Evolutionary conservation across 345 rosid genomes (phyloP).

Genomic region (Arabis alpina): DNA sequence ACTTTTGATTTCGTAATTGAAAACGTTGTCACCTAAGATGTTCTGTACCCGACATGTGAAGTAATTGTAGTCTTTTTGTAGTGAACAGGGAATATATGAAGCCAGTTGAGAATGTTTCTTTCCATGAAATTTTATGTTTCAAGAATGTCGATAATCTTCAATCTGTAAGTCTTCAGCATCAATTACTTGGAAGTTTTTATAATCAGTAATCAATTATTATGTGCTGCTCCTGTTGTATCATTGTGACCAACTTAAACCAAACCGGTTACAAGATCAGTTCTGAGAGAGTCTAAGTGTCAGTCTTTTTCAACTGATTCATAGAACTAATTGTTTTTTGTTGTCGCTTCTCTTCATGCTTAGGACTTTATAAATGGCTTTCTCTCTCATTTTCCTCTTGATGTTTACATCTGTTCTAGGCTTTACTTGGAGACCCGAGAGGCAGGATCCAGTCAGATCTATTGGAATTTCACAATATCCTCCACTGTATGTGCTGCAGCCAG

Average conservation of each 20-base stretch:
- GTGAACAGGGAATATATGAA: conserved; percentile 70
- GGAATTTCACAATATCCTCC: conserved; percentile 63
- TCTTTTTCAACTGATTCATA: conserved; percentile 5
- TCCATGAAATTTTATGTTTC: conserved; percentile 84
- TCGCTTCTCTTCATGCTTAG: conserved; percentile 25
- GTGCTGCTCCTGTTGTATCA: conserved; percentile 19
- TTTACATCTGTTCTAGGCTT: conserved; percentile 56
- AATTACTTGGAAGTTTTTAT: no score
- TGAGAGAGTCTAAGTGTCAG: conserved; percentile 25
- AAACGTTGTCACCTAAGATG: neutral
- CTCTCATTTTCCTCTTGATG: neutral
- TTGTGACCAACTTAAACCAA: conserved; percentile 26
- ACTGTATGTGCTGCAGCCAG: conserved; percentile 73
- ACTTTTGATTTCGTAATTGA: conserved; percentile 11
- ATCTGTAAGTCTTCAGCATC: conserved; percentile 63
- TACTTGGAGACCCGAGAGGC: conserved; percentile 89
- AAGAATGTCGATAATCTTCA: conserved; percentile 71
- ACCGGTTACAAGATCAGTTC: conserved; percentile 26
- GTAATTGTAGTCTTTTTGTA: conserved; percentile 9
- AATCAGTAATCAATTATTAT: conserved; percentile 7
- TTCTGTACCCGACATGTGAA: conserved; percentile 5
- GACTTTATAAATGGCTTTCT: conserved; percentile 5
- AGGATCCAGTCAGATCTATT: conserved; percentile 86
- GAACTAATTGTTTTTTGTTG: conserved; percentile 6
- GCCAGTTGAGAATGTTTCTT: conserved; percentile 72